Conservation (phyloP, 1,284 basidiomycete species). For the Trichosporon sp. region DNA sequence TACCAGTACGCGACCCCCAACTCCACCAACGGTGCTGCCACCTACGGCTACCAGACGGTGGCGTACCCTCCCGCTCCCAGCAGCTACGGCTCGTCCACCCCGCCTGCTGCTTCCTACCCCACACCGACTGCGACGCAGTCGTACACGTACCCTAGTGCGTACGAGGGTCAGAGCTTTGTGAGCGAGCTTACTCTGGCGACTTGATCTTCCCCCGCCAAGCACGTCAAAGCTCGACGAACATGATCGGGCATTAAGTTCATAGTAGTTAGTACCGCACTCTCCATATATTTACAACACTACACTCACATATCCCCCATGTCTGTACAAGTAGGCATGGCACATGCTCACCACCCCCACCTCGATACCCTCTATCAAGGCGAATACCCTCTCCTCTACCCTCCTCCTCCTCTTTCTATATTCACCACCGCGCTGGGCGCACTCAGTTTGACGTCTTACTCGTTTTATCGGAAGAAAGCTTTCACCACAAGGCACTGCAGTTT, state of each 20-base stretch:
- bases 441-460: background rate
- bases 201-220: background rate
- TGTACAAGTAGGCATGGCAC: background rate
- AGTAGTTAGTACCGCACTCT: background rate
- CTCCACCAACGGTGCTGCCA: background rate
- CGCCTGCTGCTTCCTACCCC: background rate
- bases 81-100: slow-evolving; percentile 1
- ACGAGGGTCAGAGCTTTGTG: slow-evolving; percentile 5
- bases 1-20: background rate
- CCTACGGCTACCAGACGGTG: background rate
- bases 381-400: background rate
- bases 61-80: background rate
- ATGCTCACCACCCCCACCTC: background rate
- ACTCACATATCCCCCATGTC: background rate
- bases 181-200: slow-evolving; percentile 3
- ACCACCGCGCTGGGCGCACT: background rate
- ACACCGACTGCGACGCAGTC: slow-evolving; percentile 4
- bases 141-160: slow-evolving; percentile 7
- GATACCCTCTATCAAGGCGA: background rate
- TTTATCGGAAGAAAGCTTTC: background rate
- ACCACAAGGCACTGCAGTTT: background rate
- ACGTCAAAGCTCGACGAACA: background rate
- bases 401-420: background rate
- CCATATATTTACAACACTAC: background rate
- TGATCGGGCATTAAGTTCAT: background rate